Base-by-base conservation (phyloP, 257 asterid species). In the Salvia splendens region DNA sequence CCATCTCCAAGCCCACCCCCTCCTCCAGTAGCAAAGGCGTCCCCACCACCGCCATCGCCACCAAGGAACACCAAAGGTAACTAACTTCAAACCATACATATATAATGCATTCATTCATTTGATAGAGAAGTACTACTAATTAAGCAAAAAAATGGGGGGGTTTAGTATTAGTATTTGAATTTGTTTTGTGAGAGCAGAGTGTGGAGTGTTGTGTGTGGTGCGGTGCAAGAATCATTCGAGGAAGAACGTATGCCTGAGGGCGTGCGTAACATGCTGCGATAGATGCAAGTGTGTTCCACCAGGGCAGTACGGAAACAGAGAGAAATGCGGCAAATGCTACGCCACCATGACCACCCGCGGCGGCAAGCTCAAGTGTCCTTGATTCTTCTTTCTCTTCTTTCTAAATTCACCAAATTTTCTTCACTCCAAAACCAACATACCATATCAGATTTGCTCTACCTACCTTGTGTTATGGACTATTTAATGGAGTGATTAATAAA, bases 251-350 rank as follows among this genome's bases (percentile, higher is more conserved):
- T 91, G 97, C 83, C 3, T 80, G 75, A 83, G 96, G 50, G 92
- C 86, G 0, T 91, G 97, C 80, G 38, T 80, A 68, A 82, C 96
- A 0, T 91, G 96, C 78, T 91, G 97, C 17, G 73, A 61, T 0
- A 73, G 95, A 42, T 91, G 97, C 93, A 88, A 91, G 66, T 91
- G 97, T 16, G 95, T 88, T 9, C 97, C 97, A 2, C 97, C 97
- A 0, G 96, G 96, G 1, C 89, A 88, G 54, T 82, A 73, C 48
- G 96, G 95, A 12, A 85, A 91, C 79, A 20, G 17, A n/a, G 93
- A 88, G 12, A 77, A 67, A 46, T 88, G 97, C 51, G 96, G 97
- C 41, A 77, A 64, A 45, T 91, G 97, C 76, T 91, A 88, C 64
- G 40, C 88, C 0, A 32, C 14, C 57, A 85, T 87, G 97, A 88